Conservation (phyloP, 2,329 filamentous ascomycete species). For the Aspergillus felis region DNA sequence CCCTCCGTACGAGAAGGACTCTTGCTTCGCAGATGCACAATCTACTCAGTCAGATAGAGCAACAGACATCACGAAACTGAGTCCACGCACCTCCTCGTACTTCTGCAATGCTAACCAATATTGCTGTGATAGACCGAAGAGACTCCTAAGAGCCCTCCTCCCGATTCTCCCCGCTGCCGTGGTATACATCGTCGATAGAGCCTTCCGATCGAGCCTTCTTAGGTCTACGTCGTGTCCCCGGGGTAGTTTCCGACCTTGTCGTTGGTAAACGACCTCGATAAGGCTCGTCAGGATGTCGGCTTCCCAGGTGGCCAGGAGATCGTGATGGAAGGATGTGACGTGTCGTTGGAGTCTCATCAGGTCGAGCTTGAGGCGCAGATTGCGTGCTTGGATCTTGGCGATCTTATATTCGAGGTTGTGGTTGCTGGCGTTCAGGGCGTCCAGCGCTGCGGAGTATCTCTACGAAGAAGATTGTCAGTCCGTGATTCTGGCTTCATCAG, state of each 20-base stretch:
- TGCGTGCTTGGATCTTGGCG: constrained; percentile 17
- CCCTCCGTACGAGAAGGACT: constrained; percentile 26
- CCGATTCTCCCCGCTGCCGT: constrained; percentile 23
- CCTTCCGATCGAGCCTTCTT: constrained; percentile 13
- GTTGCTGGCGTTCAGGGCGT: constrained; percentile 23
- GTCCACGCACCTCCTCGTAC: constrained; percentile 25
- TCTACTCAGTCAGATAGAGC: constrained; percentile 11
- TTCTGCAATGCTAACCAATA: constrained; percentile 26
- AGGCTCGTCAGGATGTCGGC: constrained; percentile 34
- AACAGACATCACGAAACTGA: neutral
- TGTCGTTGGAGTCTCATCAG: constrained; percentile 23
- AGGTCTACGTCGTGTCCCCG: constrained; percentile 17
- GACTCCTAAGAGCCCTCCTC: constrained; percentile 16
- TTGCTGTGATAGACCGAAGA: constrained; percentile 22
- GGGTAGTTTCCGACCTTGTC: constrained; percentile 20
- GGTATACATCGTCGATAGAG: constrained; percentile 21
- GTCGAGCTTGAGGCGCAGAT: constrained; percentile 21
- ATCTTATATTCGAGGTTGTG: constrained; percentile 23
- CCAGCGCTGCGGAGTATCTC: constrained; percentile 17
- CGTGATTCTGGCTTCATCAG: neutral
- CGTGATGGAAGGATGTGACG: constrained; percentile 22
- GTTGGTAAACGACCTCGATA: constrained; percentile 28
- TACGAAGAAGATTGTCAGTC: neutral
- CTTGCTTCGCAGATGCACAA: constrained; percentile 27
- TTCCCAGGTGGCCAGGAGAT: constrained; percentile 31